Evolutionary conservation across 139 green algal species (phyloP).

Genomic region (Axilococcus clingmanii): DNA sequence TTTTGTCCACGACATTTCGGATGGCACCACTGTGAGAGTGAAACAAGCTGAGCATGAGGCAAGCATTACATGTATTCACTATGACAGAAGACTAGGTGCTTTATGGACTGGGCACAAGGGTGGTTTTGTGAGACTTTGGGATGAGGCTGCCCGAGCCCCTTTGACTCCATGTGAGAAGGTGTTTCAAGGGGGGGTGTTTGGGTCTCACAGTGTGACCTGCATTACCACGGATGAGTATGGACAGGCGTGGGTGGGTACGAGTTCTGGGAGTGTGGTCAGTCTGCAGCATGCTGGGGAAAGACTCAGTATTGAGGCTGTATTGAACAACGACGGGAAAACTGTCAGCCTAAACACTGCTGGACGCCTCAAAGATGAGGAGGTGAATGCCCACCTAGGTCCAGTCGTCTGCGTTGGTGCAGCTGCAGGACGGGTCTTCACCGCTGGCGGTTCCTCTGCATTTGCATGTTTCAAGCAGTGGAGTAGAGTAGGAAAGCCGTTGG

Average conservation of each 20-base stretch:
- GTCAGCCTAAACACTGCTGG: neutral
- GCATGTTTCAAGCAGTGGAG: slow-evolving; percentile 31
- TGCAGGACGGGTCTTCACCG: slow-evolving; percentile 24
- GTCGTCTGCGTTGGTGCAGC: slow-evolving; percentile 20
- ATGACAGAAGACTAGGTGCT: slow-evolving; percentile 16
- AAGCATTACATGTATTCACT: slow-evolving; percentile 23
- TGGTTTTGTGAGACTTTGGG: slow-evolving; percentile 22
- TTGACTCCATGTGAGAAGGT: slow-evolving; percentile 1
- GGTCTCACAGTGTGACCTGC: slow-evolving; percentile 1
- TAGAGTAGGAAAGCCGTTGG: slow-evolving; percentile 2
- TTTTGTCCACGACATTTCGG: slow-evolving; percentile 9
- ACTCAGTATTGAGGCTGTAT: neutral
- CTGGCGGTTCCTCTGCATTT: slow-evolving; percentile 14
- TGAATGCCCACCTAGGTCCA: slow-evolving; percentile 25
- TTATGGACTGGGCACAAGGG: slow-evolving; percentile 35
- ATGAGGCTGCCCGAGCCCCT: slow-evolving; percentile 1
- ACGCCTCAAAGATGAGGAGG: neutral
- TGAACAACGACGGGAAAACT: neutral
- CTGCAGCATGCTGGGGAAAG: neutral
- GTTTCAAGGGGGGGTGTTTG: too few species aligned
- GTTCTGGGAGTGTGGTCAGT: slow-evolving; percentile 10
- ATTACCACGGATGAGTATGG: slow-evolving; percentile 20
- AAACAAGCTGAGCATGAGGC: slow-evolving; percentile 1
- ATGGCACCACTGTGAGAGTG: slow-evolving; percentile 12
- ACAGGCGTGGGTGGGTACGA: slow-evolving; percentile 18